Evolutionary conservation across 352 stramenopile genomes (phyloP), one percentile per base, ranked within the genome.

Genomic region (Thraustochytrium sp.): DNA sequence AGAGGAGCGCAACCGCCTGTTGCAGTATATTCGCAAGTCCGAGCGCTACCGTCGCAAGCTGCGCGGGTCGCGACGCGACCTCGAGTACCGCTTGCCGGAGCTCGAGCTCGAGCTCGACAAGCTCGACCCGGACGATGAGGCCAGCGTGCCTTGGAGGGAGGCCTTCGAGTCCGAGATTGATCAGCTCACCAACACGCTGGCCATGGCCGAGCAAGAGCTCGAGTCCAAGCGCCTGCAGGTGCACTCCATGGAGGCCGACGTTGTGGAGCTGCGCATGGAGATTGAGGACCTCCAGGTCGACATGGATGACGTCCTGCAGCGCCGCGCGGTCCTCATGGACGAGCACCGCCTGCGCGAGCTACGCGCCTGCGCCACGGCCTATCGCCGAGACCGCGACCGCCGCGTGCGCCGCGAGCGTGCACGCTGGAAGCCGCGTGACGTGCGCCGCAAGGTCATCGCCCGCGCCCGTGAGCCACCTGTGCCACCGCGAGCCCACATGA

Each of bases 41-140:
- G 26, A 11, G 13, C 68, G 64, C 9, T 40, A 55, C 26, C 65
- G 65, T 13, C 42, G 49, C 34, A 61, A 54, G 49, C 42, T 77
- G 13, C 68, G 64, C 5, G 65, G 18, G 1, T 34, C 42, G 29
- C 42, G 42, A 9, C 21, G 11, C 13, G 65, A 77, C n/a, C 68
- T 77, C 26, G 65, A 77, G 37, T 62, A 62, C 26, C 65, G 65
- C 9, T 26, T 77, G 23, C 65, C 65, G 5, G 65, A 77, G 42
- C 42, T 77, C 26, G 65, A 77, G 65, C 65, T 77, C 29, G 65
- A 77, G 65, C 65, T 77, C 40, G 26, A 29, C 34, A 77, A 77
- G 42, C 49, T 77, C 23, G 65, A 77, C 26, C 42, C 31, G 21
- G 65, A 77, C 9, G 65, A 77, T 29, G 65, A 77, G 65, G 42